Base-by-base conservation (phyloP, 495 filamentous ascomycete species). In the Penicillium waksmanii region DNA sequence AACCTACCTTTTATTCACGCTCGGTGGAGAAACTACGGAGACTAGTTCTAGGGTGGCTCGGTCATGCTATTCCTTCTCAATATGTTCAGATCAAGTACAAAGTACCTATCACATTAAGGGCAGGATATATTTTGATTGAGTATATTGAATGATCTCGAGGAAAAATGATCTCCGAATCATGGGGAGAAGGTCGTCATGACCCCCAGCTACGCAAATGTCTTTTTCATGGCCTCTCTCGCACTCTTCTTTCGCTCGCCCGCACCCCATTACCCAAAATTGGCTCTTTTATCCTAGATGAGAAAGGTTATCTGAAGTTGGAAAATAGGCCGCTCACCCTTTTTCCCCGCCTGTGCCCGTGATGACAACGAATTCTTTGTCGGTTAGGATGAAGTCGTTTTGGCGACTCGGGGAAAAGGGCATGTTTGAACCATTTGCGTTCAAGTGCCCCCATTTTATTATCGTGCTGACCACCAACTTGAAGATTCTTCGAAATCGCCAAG, bases 261-360 rank as follows among this genome's bases (percentile, higher is more conserved):
- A 53, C 71, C 0, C 68, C 68, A 9, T 61, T 70, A 42, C 64
- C 70, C 1, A 62, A 61, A 5, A 80, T 78, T 38, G 75, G 73
- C 4, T 70, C 77, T 8, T 77, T 78, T 47, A 62, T 36, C 2
- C 57, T 77, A 9, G 47, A 68, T 46, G 42, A 65, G 12, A 56
- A 66, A 36, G 69, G 73, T 13, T 58, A 54, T 15, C 21, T 76
- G 1, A 53, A 44, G 0, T 57, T 80, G 38, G 62, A 38, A 9
- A 78, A 78, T 55, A 63, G 74, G 10, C 75, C 74, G 1, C 66
- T 78, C 0, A 48, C 53, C 6, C 65, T 65, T 57, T 18, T 48
- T 15, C 60, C 70, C 13, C 55, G n/a, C n/a, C n/a, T n/a, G n/a
- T n/a, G n/a, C n/a, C n/a, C n/a, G n/a, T n/a, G n/a, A n/a, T n/a